Evolutionary conservation across 2,329 filamentous ascomycete species (phyloP).

Genomic region (Botryotinia convoluta): DNA sequence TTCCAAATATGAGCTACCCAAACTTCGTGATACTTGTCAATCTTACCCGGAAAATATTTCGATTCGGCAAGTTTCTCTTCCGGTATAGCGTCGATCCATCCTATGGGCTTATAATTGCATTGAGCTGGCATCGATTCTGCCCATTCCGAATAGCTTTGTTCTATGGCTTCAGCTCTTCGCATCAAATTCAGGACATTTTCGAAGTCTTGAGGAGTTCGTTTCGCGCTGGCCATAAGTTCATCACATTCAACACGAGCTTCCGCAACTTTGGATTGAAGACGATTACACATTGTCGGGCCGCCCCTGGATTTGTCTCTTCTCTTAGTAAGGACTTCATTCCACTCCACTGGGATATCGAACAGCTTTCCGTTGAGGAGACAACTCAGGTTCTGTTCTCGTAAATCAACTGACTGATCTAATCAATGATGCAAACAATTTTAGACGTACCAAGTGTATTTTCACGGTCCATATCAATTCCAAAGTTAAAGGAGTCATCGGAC

Average conservation of each 20-base stretch:
- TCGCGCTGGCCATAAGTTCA: conserved; percentile 11
- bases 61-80: background rate
- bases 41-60: conserved; percentile 48
- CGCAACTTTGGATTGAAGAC: conserved; percentile 16
- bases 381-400: background rate
- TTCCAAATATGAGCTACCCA: conserved; percentile 60
- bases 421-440: background rate
- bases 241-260: conserved; percentile 13
- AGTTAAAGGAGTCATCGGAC: conserved; percentile 13
- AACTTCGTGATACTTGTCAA: conserved; percentile 58
- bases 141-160: conserved; percentile 52
- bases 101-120: conserved; percentile 51
- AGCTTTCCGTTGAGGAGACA: conserved; percentile 18
- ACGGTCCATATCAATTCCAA: conserved; percentile 15
- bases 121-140: conserved; percentile 47
- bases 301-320: background rate
- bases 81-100: conserved; percentile 48
- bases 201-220: conserved; percentile 9
- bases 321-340: background rate
- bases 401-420: background rate
- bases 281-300: conserved; percentile 8
- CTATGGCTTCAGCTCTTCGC: conserved; percentile 49
- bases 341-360: conserved; percentile 1
- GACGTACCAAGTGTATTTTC: conserved; percentile 3
- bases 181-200: conserved; percentile 47